phyloP scores from a whole-genome alignment of 305 asterid genomes.

The Fraxinus floribunda region DNA sequence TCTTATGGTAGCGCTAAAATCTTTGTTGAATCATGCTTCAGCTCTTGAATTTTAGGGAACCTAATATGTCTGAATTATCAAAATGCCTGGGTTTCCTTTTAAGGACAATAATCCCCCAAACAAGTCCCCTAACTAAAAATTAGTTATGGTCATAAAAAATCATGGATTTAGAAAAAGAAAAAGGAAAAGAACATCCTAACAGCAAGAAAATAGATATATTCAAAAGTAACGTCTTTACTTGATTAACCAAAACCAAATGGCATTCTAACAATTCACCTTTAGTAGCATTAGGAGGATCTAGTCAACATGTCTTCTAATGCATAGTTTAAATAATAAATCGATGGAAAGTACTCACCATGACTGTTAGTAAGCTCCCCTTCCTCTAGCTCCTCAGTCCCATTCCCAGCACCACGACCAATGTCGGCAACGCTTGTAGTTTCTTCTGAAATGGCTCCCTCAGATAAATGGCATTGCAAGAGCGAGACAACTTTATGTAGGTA shows the following conservation, averaged over 20 bases:
- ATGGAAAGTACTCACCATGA: conserved; percentile 52
- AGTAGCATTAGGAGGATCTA: not conserved
- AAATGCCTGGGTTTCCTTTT: not conserved
- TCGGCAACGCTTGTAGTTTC: conserved; percentile 38
- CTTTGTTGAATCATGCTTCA: not conserved
- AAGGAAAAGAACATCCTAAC: not conserved
- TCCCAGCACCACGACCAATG: conserved; percentile 34
- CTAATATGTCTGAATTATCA: not conserved
- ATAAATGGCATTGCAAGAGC: conserved; percentile 83
- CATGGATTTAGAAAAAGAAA: not conserved
- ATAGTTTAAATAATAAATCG: conserved; percentile 7
- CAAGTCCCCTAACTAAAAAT: not conserved
- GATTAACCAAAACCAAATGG: not conserved
- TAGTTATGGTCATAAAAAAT: not conserved
- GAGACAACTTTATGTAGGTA: conserved; percentile 81
- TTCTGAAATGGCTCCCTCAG: conserved; percentile 86
- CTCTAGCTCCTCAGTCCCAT: conserved; percentile 74
- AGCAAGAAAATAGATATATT: not conserved
- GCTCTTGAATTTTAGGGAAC: not conserved
- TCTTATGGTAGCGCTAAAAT: not conserved
- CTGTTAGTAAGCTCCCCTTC: conserved; percentile 93
- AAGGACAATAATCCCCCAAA: not conserved
- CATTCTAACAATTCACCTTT: not conserved
- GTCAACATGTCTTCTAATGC: conserved; percentile 5
- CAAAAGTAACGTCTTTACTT: not conserved